Evolutionary conservation across 129 eudicot genomes (phyloP).

Genomic region (Chrysanthemum lavandulifolium): DNA sequence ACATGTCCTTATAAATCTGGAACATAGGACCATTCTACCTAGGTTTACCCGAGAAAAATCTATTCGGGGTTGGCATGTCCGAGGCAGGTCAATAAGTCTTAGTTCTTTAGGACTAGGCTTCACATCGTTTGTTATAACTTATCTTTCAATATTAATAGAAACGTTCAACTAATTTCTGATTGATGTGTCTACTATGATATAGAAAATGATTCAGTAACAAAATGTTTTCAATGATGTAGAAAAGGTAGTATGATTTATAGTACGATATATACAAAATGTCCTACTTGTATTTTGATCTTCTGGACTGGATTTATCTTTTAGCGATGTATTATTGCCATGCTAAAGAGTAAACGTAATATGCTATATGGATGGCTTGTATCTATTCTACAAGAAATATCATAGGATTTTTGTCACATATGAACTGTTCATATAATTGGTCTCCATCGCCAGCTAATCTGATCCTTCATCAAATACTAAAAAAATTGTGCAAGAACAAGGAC

Average conservation of each 20-base stretch:
- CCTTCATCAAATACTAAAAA: slow-evolving; percentile 15
- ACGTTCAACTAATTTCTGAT: not conserved
- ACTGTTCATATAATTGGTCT: slow-evolving; percentile 26
- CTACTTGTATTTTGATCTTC: not conserved
- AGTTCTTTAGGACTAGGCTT: not conserved
- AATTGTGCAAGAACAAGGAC: slow-evolving; percentile 32
- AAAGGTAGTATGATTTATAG: no score
- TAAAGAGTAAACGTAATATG: not conserved
- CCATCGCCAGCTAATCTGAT: slow-evolving; percentile 30
- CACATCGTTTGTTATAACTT: not conserved
- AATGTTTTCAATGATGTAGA: no score
- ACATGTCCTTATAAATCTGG: not conserved
- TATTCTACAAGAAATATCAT: slow-evolving; percentile 15
- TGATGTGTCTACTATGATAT: no score
- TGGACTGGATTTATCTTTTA: not conserved
- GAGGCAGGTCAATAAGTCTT: not conserved
- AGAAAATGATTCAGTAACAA: no score
- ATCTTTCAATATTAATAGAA: not conserved
- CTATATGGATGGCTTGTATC: not conserved
- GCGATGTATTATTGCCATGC: not conserved
- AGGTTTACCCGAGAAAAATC: not conserved
- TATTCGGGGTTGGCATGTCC: not conserved
- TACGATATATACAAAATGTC: not conserved
- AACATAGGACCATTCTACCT: not conserved
- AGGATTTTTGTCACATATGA: slow-evolving; percentile 27